Percentiles rank a stretch among this genome's conserved stretches.
These are phyloP conservation scores for Syncephalastrum monosporum DNA, from an alignment of 371 early-diverging fungal genomes.

Conservation along the genomic window DNA sequence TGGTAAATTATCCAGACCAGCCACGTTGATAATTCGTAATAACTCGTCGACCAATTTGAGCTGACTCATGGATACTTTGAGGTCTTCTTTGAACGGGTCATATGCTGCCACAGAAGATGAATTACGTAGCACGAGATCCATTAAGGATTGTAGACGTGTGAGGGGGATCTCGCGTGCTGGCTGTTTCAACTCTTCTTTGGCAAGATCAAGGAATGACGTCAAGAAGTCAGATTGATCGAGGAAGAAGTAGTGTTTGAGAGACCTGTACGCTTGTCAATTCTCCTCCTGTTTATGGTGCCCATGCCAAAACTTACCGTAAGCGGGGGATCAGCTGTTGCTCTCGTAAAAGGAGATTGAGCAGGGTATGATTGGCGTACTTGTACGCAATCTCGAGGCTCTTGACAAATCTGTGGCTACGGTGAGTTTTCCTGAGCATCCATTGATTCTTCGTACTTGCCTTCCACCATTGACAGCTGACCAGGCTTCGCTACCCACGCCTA, in stretches of 20 bases:
- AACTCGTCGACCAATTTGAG: constrained; percentile 70
- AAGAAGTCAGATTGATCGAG: constrained; percentile 92
- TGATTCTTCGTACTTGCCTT: constrained; percentile 36
- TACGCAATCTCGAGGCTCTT: constrained; percentile 77
- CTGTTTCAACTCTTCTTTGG: constrained; percentile 67
- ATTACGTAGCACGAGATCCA: constrained; percentile 88
- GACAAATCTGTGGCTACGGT: constrained; percentile 47
- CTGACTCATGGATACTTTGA: constrained; percentile 69
- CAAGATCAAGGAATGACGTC: constrained; percentile 90
- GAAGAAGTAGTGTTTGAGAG: constrained; percentile 90
- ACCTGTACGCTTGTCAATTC: constrained; percentile 43
- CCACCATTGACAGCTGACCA: constrained; percentile 59
- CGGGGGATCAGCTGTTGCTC: constrained; percentile 73
- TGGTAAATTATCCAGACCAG: constrained; percentile 35
- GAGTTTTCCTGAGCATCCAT: not conserved
- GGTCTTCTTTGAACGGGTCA: constrained; percentile 86
- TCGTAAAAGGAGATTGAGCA: constrained; percentile 68
- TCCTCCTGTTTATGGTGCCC: not conserved
- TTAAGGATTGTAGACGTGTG: constrained; percentile 74
- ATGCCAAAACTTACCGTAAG: constrained; percentile 50
- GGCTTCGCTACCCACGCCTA: constrained; percentile 38
- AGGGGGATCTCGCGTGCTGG: constrained; percentile 69
- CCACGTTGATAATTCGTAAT: constrained; percentile 60
- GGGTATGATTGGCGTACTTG: constrained; percentile 69
- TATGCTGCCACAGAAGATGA: constrained; percentile 77